Evolutionary conservation across 2,329 filamentous ascomycete species (phyloP), one percentile per base, ranked within the genome.

Genomic region (Fusarium graminum): DNA sequence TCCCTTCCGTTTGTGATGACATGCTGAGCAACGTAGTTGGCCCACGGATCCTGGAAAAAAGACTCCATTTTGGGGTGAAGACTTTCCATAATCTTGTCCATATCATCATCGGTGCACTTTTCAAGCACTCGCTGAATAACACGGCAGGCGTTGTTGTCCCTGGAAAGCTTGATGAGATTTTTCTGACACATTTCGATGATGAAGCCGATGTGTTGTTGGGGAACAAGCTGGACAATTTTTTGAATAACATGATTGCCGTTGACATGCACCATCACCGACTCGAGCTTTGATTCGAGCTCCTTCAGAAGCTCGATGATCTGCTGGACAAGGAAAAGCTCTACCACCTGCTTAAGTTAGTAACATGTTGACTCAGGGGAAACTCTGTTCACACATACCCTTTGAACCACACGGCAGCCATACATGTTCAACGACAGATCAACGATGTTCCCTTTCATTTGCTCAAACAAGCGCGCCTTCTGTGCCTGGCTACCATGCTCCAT

Each of bases 241-340:
- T 98, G 95, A 17, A 99, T 89, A 28, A 99, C 95, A 69, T 99
- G 95, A 77, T 99, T 99, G 53, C 94, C 95, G 70, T 97, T 95
- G 75, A 93, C 88, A 70, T 97, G 91, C 70, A 90, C 91, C 65
- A 97, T 90, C 56, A 94, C 92, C 7, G 6, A 10, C 59, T 86
- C 87, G 53, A 94, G 88, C 53, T 93, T 85, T 26, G 86, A 82
- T 74, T 94, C 89, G 2, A 98, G 86, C 77, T 98, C 95, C 72
- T 90, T 89, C 29, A 96, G 90, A 71, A 97, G 86, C 54, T 88
- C 86, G 12, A 89, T 89, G 83, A 97, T 94, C 76, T 98, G 94
- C 69, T 97, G 93, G n/a, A 92, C 90, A 7, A 98, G 85, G 26
- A 97, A 89, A 74, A 97, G 90, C 72, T 97, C 92, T 26, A 99